Percentiles rank a stretch among this genome's conserved stretches.
Evolutionary conservation across 345 rosid genomes (phyloP).

Genomic region (Lepidium africanum): DNA sequence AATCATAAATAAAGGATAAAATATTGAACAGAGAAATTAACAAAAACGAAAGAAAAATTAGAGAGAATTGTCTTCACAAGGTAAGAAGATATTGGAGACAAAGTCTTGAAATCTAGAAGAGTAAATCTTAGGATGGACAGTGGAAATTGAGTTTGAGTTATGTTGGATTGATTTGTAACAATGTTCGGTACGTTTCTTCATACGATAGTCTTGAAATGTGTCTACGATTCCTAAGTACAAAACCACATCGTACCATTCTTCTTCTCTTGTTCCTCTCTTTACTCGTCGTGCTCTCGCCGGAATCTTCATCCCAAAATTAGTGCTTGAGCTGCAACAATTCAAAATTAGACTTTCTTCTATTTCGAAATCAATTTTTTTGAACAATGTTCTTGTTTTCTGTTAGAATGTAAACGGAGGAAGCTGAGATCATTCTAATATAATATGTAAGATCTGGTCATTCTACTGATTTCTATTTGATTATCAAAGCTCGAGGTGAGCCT

Average conservation of each 20-base stretch:
- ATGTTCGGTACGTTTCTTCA: conserved; percentile 45
- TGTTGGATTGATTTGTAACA: conserved; percentile 43
- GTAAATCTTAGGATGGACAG: conserved; percentile 42
- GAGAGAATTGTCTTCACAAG: conserved; percentile 3
- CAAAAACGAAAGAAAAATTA: neutral
- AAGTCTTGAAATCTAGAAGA: conserved; percentile 46
- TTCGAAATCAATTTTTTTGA: too few species aligned
- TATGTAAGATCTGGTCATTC: too few species aligned
- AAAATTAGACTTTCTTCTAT: rapidly evolving
- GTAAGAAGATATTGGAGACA: conserved; percentile 30
- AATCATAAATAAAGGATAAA: too few species aligned
- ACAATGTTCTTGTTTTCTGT: too few species aligned
- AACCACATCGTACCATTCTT: conserved; percentile 29
- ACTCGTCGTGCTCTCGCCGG: conserved; percentile 37
- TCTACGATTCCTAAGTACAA: conserved; percentile 41
- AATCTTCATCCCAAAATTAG: conserved; percentile 30
- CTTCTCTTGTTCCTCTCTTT: neutral
- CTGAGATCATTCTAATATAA: too few species aligned
- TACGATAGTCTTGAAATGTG: conserved; percentile 33
- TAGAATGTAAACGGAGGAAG: too few species aligned
- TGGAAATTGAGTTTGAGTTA: conserved; percentile 40
- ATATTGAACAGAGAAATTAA: too few species aligned
- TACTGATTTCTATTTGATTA: too few species aligned
- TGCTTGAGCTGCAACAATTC: conserved; percentile 8
- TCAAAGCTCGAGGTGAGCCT: too few species aligned